Evolutionary conservation across 768 basidiomycete species (phyloP).

Genomic region (Panellus pusillus): DNA sequence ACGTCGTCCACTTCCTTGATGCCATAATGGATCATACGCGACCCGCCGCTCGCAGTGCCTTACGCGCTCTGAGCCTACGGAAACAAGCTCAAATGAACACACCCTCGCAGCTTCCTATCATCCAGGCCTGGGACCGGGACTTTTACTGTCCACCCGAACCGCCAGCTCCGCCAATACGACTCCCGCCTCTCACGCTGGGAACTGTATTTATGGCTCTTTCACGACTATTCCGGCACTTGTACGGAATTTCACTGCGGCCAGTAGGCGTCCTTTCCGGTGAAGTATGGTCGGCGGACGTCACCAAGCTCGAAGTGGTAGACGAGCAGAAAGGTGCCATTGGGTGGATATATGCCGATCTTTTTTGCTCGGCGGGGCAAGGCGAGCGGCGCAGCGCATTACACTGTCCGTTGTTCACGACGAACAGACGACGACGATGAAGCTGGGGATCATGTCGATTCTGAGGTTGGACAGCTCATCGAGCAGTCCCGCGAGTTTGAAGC

Average conservation of each 20-base stretch:
- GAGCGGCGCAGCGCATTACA: conserved; percentile 94
- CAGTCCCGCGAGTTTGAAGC: conserved; percentile 66
- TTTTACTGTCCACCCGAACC: conserved; percentile 85
- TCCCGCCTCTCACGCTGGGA: conserved; percentile 82
- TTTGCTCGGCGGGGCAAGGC: conserved; percentile 85
- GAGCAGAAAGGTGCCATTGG: conserved; percentile 86
- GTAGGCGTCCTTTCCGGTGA: conserved; percentile 71
- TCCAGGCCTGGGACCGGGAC: conserved; percentile 97
- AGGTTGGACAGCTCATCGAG: conserved; percentile 39
- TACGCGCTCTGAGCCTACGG: conserved; percentile 61
- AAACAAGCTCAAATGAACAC: conserved; percentile 76
- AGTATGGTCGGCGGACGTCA: conserved; percentile 85
- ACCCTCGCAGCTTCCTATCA: conserved; percentile 52
- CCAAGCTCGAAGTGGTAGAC: conserved; percentile 92
- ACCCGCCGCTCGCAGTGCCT: conserved; percentile 72
- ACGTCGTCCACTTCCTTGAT: conserved; percentile 84
- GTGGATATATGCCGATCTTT: conserved; percentile 92
- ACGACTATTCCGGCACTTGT: conserved; percentile 80
- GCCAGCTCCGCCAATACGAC: conserved; percentile 69
- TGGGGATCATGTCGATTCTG: conserved; percentile 54
- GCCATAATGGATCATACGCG: conserved; percentile 79
- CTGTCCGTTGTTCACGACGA: conserved; percentile 90
- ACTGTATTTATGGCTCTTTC: conserved; percentile 92
- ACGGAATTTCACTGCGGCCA: conserved; percentile 82
- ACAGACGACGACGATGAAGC: conserved; percentile 87